Evolutionary conservation across 202 grass and related monocot species (phyloP).

Genomic region (Zoysia matrella): DNA sequence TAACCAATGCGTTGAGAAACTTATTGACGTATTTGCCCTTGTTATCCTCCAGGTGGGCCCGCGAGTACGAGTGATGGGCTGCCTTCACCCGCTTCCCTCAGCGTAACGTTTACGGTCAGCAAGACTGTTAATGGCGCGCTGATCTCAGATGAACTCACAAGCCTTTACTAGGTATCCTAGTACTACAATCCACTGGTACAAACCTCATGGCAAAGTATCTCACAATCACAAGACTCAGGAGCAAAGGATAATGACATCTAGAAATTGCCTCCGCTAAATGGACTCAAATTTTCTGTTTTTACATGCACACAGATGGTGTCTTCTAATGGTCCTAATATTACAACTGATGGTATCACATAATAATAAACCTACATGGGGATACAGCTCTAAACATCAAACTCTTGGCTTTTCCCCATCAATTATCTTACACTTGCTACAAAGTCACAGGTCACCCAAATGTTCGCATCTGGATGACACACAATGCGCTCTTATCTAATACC

Average conservation of each 20-base stretch:
- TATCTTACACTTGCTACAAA: slow-evolving; percentile 46
- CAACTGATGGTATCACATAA: slow-evolving; percentile 27
- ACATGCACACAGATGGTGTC: slow-evolving; percentile 56
- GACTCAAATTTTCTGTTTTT: slow-evolving; percentile 42
- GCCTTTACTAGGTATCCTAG: too few species aligned
- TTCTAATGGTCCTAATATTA: slow-evolving; percentile 34
- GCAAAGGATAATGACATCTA: too few species aligned
- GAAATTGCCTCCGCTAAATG: slow-evolving; percentile 31
- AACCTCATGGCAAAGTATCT: background rate
- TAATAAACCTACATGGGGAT: slow-evolving; percentile 25
- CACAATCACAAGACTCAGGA: background rate
- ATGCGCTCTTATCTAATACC: slow-evolving; percentile 27
- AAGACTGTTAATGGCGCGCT: too few species aligned
- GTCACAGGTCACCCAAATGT: slow-evolving; percentile 11
- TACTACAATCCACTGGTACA: background rate
- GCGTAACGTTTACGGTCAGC: too few species aligned
- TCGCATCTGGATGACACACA: background rate
- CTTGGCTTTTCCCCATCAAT: slow-evolving; percentile 42
- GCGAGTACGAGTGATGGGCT: too few species aligned
- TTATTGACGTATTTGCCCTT: slow-evolving; percentile 24
- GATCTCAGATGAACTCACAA: too few species aligned
- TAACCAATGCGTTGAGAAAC: background rate
- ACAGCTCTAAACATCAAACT: slow-evolving; percentile 40
- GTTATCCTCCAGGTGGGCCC: too few species aligned
- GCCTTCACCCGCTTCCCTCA: too few species aligned